Evolutionary conservation across 2,329 filamentous ascomycete species (phyloP), one percentile per base, ranked within the genome.

Genomic region (Penicillium frequentans): DNA sequence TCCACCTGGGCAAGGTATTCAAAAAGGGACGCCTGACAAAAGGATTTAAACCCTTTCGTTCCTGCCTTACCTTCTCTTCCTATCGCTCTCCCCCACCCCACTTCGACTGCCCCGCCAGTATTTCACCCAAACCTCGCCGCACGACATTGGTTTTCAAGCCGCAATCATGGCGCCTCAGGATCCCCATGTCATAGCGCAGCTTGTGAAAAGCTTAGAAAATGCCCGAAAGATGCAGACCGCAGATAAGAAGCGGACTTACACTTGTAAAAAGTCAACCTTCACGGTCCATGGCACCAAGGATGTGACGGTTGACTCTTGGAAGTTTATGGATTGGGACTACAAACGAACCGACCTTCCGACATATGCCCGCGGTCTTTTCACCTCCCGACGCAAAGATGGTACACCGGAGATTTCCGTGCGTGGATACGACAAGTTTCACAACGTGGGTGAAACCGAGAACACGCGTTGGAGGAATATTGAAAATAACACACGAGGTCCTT

Each of bases 361-460:
- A 1, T 96, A 97, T 73, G 93, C 95, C 6, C 87, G 95, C 53
- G 95, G 95, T 7, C 84, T 99, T 1, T 99, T 99, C 76, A 99
- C 93, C n/a, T 89, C 89, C 43, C 84, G 78, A 62, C 87, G 84
- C 60, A 79, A 82, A 49, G 80, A 84, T 26, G 86, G 86, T 9
- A 80, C 84, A 9, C 79, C 85, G 13, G 91, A 96, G 74, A 97
- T 99, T 65, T 90, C 84, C 1, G 86, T 91, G 49, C 85, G 95
- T 66, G 95, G 95, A 51, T 99, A 99, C 76, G 93, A 99, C 81
- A 99, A 99, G 77, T 99, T 99, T 80, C 99, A 99, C 85, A 99
- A 99, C 68, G 84, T 91, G 42, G 85, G 85, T 50, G 95, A 99
- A 77, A 89, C 96, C 8, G 75, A 79, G 47, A 86, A 89, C 63